phyloP scores from a whole-genome alignment of 306 rosid species.

The Rosa lucieae region DNA sequence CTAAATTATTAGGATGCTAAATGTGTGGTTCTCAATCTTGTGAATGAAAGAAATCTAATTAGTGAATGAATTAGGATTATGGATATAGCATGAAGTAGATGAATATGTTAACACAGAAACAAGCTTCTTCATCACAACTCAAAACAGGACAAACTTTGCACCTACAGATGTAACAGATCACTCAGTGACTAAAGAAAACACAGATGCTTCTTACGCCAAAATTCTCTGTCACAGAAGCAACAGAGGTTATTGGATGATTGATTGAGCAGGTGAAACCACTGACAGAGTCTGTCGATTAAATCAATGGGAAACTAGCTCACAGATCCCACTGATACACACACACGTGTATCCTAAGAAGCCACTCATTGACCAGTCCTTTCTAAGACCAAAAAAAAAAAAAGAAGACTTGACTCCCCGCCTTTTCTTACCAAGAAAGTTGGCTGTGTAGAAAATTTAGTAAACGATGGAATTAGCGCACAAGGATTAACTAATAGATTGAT shows the following conservation, averaged over 20 bases:
- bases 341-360: constrained; percentile 49
- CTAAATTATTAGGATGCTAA: background rate
- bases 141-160: background rate
- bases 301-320: constrained; percentile 13
- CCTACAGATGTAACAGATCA: background rate
- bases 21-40: background rate
- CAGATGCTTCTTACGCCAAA: background rate
- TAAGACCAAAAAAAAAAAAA: background rate
- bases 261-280: background rate
- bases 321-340: constrained; percentile 26
- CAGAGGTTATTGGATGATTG: background rate
- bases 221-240: background rate
- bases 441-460: background rate
- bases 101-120: background rate
- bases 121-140: background rate
- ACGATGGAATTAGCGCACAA: background rate
- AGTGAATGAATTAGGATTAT: background rate
- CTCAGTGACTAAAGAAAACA: background rate
- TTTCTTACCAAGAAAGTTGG: constrained; percentile 34
- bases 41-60: background rate
- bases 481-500: background rate
- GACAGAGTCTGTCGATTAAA: background rate
- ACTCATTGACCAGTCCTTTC: constrained; percentile 28
- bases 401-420: constrained; percentile 43
- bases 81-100: background rate